These are phyloP conservation scores for Triticum monococcum DNA, from an alignment of 176 grass and related monocot genomes.

Conservation along the genomic window DNA sequence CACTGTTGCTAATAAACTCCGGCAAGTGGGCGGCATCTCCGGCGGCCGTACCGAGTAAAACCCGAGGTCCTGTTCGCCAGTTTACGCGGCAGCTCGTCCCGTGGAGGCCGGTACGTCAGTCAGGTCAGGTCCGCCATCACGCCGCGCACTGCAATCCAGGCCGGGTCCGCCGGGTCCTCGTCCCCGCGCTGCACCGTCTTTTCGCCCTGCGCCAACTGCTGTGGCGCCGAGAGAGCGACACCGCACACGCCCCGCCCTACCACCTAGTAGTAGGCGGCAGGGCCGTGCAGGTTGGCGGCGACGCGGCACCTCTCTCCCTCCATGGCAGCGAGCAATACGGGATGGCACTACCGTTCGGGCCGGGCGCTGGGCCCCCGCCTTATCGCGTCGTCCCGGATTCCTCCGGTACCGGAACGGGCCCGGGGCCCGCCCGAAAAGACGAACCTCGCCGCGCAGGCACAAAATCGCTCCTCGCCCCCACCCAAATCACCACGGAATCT, in stretches of 20 bases:
- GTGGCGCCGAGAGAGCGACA: not conserved
- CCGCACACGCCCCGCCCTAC: no score
- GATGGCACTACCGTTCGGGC: no score
- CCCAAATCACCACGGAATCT: not conserved
- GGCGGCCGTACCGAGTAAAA: not conserved
- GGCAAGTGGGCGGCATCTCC: no score
- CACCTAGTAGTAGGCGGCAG: no score
- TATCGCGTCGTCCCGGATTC: no score
- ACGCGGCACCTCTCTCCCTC: no score
- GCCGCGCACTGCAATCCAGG: no score
- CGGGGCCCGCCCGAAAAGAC: not conserved
- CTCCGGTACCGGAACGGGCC: no score
- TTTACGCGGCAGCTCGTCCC: conserved; percentile 19
- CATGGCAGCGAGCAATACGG: no score
- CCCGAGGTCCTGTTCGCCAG: not conserved
- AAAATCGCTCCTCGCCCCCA: conserved; percentile 3
- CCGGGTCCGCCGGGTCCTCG: not conserved
- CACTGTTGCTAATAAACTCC: no score
- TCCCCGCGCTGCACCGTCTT: not conserved
- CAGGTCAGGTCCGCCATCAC: not conserved
- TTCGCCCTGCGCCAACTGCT: not conserved
- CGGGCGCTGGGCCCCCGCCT: no score
- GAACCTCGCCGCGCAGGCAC: not conserved
- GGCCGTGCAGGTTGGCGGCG: no score
- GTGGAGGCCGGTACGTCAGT: not conserved